These are phyloP conservation scores for Nicotiana benthamiana DNA, from an alignment of 257 asterid species.

Conservation along the genomic window DNA sequence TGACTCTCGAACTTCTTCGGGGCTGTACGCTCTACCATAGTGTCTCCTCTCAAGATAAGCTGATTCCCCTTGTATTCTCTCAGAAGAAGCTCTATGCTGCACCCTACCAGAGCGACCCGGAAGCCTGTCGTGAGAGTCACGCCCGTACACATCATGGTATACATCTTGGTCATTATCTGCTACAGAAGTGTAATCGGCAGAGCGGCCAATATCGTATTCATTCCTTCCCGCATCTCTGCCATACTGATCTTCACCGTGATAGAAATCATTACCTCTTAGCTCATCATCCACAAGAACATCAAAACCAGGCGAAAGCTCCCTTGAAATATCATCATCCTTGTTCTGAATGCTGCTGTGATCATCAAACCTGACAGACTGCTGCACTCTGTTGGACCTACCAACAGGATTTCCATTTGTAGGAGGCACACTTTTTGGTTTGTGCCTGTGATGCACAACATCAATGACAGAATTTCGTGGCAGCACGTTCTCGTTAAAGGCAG, in stretches of 20 bases:
- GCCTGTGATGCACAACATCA: conserved; percentile 11
- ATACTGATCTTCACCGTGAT: conserved; percentile 58
- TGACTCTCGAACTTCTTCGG: conserved; percentile 37
- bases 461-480: background rate
- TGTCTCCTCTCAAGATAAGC: conserved; percentile 39
- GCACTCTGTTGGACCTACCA: conserved; percentile 14
- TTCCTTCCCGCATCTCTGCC: conserved; percentile 46
- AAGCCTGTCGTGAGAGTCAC: conserved; percentile 37
- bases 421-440: conserved; percentile 11
- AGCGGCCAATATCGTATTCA: conserved; percentile 37
- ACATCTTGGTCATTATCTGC: conserved; percentile 38
- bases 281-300: conserved; percentile 90
- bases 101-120: conserved; percentile 48
- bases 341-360: conserved; percentile 7
- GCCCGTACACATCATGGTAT: conserved; percentile 42
- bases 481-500: conserved; percentile 12
- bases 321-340: conserved; percentile 49
- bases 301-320: conserved; percentile 93
- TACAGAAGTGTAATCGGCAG: conserved; percentile 41
- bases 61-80: conserved; percentile 39
- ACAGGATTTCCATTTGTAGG: conserved; percentile 8
- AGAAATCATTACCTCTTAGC: conserved; percentile 61
- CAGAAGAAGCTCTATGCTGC: conserved; percentile 48
- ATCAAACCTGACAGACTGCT: conserved; percentile 17
- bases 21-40: conserved; percentile 33